Conservation (phyloP, 2,329 filamentous ascomycete genomes). For the Xylaria hypoxylon region DNA sequence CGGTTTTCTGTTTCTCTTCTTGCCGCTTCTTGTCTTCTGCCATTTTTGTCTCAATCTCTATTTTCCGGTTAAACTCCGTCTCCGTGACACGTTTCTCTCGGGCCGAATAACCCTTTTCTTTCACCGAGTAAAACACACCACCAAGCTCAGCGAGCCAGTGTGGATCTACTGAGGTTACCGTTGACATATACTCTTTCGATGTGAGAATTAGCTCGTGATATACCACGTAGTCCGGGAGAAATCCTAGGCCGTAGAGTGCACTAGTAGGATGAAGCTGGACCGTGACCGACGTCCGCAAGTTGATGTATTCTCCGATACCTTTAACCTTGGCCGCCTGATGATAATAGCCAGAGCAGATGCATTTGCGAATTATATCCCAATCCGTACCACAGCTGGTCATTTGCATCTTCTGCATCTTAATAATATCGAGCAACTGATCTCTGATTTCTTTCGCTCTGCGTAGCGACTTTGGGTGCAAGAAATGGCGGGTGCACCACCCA, state of each 20-base stretch:
- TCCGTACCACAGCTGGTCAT: conserved; percentile 92
- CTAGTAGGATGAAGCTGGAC: conserved; percentile 95
- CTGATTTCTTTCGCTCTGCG: conserved; percentile 93
- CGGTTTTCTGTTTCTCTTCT: conserved; percentile 65
- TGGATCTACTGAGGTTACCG: conserved; percentile 94
- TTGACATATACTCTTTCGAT: conserved; percentile 97
- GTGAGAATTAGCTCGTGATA: conserved; percentile 99
- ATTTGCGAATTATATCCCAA: conserved; percentile 95
- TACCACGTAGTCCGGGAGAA: conserved; percentile 95
- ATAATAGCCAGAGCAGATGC: conserved; percentile 97
- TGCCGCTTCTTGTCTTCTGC: conserved; percentile 81
- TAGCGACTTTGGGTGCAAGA: conserved; percentile 93
- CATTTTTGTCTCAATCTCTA: conserved; percentile 95
- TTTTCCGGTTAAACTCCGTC: conserved; percentile 89
- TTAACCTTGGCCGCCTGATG: conserved; percentile 97
- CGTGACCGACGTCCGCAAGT: conserved; percentile 91
- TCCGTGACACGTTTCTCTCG: conserved; percentile 89
- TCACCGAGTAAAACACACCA: conserved; percentile 96
- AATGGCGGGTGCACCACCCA: conserved; percentile 92
- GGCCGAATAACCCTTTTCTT: conserved; percentile 95
- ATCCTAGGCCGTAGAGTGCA: conserved; percentile 90
- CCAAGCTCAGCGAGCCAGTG: conserved; percentile 97
- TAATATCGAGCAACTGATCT: conserved; percentile 93
- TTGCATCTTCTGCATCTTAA: conserved; percentile 91
- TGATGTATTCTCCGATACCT: conserved; percentile 97